These are phyloP conservation scores for Colletotrichum sidae DNA, from an alignment of 2,329 filamentous ascomycete species.

Conservation along the genomic window DNA sequence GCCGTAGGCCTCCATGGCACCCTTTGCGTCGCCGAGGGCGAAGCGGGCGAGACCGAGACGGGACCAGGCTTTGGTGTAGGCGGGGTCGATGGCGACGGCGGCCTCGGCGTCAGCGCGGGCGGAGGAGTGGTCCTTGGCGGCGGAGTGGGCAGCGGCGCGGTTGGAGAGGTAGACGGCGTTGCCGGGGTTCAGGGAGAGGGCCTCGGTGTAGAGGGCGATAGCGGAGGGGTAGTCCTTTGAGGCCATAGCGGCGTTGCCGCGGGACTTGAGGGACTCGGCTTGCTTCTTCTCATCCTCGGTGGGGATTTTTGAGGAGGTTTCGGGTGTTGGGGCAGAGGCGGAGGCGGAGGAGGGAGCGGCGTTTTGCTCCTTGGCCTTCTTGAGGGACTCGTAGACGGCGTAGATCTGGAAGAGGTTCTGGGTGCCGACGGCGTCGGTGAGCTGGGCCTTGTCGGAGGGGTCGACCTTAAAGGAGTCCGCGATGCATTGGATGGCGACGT, in stretches of 20 bases:
- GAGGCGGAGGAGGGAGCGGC: background rate
- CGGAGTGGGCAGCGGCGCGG: constrained; percentile 93
- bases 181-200: constrained; percentile 80
- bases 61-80: constrained; percentile 98
- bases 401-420: constrained; percentile 94
- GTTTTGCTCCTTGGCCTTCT: constrained; percentile 58
- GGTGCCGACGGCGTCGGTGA: constrained; percentile 81
- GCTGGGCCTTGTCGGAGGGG: constrained; percentile 77
- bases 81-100: constrained; percentile 87
- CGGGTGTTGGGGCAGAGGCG: constrained; percentile 46
- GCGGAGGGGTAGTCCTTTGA: constrained; percentile 88
- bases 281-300: constrained; percentile 76
- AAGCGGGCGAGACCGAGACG: constrained; percentile 91
- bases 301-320: constrained; percentile 51
- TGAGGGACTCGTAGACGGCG: constrained; percentile 95
- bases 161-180: constrained; percentile 99
- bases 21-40: constrained; percentile 89
- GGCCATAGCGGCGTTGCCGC: constrained; percentile 95
- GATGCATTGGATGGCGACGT: constrained; percentile 95
- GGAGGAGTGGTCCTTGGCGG: constrained; percentile 83
- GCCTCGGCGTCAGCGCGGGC: constrained; percentile 91
- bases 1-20: constrained; percentile 93
- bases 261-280: constrained; percentile 88
- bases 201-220: constrained; percentile 89
- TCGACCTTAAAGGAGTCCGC: constrained; percentile 96